phyloP scores from a whole-genome alignment of 768 basidiomycete genomes.

The Lactarius hengduanensis region DNA sequence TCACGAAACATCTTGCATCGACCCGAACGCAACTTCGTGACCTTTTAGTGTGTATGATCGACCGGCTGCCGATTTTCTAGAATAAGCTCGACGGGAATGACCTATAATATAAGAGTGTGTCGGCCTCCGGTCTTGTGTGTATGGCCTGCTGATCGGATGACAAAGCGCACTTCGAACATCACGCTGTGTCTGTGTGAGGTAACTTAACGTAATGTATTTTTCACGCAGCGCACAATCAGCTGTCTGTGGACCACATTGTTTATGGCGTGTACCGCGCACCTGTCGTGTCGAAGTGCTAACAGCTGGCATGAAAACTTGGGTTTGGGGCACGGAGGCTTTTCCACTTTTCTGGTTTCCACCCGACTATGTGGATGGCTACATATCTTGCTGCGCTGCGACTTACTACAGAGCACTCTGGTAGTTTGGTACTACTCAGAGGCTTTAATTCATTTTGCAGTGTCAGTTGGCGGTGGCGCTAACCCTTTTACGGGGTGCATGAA shows the following conservation, averaged over 20 bases:
- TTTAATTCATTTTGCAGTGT: background rate
- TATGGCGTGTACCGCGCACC: constrained; percentile 7
- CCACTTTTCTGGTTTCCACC: background rate
- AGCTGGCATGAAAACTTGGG: background rate
- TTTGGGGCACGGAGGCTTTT: background rate
- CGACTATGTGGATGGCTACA: background rate
- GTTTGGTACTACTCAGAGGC: background rate
- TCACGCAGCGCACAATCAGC: constrained; percentile 1
- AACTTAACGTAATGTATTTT: constrained; percentile 16
- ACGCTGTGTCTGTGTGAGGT: constrained; percentile 16
- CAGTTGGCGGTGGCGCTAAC: background rate
- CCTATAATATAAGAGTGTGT: background rate
- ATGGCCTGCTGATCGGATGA: constrained; percentile 14
- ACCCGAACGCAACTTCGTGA: background rate
- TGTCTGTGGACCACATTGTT: background rate
- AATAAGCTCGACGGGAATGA: background rate
- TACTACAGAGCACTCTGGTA: background rate
- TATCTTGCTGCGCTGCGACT: background rate
- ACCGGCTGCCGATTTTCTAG: background rate
- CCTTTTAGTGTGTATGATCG: background rate
- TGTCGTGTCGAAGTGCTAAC: constrained; percentile 1
- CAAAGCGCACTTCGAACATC: constrained; percentile 3
- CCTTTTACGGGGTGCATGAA: background rate
- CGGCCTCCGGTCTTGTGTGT: background rate
- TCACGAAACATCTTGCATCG: background rate